phyloP scores from a whole-genome alignment of 148 eudicot genomes.

The Hydrangea macrophylla region DNA sequence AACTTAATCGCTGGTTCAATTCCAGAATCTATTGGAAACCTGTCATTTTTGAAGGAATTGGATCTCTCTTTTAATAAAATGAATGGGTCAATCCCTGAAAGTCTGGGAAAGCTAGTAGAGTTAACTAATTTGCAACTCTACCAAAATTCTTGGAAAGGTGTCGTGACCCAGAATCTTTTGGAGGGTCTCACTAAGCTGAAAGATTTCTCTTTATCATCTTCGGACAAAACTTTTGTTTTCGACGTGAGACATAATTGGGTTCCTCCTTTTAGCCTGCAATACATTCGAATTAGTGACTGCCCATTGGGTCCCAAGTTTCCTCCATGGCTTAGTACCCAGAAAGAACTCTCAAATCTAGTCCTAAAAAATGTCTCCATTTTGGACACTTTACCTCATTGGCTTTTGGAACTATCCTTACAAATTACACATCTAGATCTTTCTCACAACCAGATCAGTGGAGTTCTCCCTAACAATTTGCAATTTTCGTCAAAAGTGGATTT shows the following conservation, averaged over 20 bases:
- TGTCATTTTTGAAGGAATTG: conserved; percentile 3
- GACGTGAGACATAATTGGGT: conserved; percentile 5
- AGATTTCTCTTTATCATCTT: conserved; percentile 7
- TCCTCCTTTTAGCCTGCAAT: conserved; percentile 4
- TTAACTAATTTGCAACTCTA: not conserved
- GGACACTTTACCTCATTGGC: conserved; percentile 11
- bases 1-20: conserved; percentile 7
- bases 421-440: conserved; percentile 22
- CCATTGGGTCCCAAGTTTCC: conserved; percentile 14
- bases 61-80: conserved; percentile 11
- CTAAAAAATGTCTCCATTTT: conserved; percentile 18
- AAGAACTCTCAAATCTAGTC: conserved; percentile 1
- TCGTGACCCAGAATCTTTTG: not conserved
- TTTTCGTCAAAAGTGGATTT: conserved; percentile 5
- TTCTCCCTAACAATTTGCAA: not conserved
- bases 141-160: conserved; percentile 10
- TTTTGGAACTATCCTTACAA: conserved; percentile 19
- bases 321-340: conserved; percentile 23
- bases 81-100: conserved; percentile 17
- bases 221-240: not conserved
- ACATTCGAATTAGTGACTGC: not conserved
- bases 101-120: not conserved
- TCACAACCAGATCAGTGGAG: conserved; percentile 17
- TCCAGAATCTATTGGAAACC: not conserved
- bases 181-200: not conserved